These are phyloP conservation scores for Fabrea salina DNA, from an alignment of 169 alveolate genomes.

Conservation along the genomic window DNA sequence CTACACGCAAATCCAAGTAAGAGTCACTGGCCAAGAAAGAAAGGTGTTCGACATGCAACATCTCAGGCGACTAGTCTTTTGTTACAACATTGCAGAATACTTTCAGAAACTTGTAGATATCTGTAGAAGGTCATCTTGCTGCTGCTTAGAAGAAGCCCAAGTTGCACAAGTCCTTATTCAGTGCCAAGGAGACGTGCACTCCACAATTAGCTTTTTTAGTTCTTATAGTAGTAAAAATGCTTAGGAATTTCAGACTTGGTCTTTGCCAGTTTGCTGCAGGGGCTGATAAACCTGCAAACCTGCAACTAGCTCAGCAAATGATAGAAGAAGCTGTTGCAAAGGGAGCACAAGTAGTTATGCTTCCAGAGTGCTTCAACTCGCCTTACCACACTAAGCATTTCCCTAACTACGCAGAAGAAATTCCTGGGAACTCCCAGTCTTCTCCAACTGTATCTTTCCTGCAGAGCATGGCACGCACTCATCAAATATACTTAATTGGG, in stretches of 20 bases:
- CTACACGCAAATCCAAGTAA: no score
- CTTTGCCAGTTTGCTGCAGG: slow-evolving; percentile 12
- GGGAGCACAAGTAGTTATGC: slow-evolving; percentile 68
- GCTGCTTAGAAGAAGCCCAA: no score
- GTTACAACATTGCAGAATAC: no score
- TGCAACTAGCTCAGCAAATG: slow-evolving; percentile 33
- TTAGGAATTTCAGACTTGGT: slow-evolving; percentile 3
- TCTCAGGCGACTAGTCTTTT: no score
- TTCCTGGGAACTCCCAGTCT: slow-evolving; percentile 34
- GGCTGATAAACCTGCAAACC: slow-evolving; percentile 30
- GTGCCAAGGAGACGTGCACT: no score
- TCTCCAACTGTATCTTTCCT: slow-evolving; percentile 68
- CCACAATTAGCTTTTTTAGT: no score
- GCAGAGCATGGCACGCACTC: slow-evolving; percentile 54
- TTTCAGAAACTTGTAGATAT: no score
- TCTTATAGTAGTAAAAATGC: no score
- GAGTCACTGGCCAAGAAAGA: no score
- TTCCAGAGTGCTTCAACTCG: slow-evolving; percentile 82
- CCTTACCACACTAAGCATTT: slow-evolving; percentile 58
- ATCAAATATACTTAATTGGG: slow-evolving; percentile 69
- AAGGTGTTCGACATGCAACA: no score
- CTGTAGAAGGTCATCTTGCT: no score
- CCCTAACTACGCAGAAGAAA: slow-evolving; percentile 43
- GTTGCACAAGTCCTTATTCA: no score
- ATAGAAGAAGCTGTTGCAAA: slow-evolving; percentile 60